Conservation (phyloP, 2,329 filamentous ascomycete species). For the Tolypocladium endophyticum region DNA sequence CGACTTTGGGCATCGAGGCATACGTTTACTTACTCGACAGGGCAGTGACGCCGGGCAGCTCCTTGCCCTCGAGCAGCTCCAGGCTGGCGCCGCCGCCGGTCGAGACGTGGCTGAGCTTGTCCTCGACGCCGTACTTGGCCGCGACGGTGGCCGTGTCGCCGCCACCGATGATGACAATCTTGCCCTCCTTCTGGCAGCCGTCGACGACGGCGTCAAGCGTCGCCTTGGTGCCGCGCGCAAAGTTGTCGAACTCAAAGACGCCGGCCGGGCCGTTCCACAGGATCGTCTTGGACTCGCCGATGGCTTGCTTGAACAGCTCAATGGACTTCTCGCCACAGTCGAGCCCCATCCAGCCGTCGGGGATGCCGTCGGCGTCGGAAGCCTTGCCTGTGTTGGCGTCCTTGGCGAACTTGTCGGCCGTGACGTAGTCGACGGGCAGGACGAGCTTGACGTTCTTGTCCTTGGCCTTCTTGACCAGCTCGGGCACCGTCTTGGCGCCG, state of each 20-base stretch:
- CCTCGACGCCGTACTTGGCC: constrained; percentile 91
- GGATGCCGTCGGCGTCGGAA: constrained; percentile 80
- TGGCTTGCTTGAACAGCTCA: constrained; percentile 79
- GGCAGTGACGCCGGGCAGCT: constrained; percentile 83
- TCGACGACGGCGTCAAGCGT: constrained; percentile 82
- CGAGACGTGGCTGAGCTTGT: constrained; percentile 96
- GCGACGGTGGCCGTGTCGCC: constrained; percentile 97
- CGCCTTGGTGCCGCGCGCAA: constrained; percentile 83
- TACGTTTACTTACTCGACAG: constrained; percentile 63
- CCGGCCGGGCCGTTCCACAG: constrained; percentile 98
- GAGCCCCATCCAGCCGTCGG: constrained; percentile 95
- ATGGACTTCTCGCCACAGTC: constrained; percentile 87
- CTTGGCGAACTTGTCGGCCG: constrained; percentile 85
- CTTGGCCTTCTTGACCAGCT: constrained; percentile 92
- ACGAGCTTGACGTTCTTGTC: constrained; percentile 92
- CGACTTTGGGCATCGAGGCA: not conserved
- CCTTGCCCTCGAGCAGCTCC: constrained; percentile 97
- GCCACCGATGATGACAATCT: constrained; percentile 97
- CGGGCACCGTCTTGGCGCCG: constrained; percentile 80
- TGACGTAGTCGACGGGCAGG: constrained; percentile 90
- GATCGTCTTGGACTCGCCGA: constrained; percentile 84
- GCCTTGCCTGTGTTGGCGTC: constrained; percentile 74
- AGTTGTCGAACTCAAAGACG: constrained; percentile 95
- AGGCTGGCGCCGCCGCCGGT: constrained; percentile 92
- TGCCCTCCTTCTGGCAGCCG: constrained; percentile 63